phyloP scores from a whole-genome alignment of 371 early-diverging fungal species.

The Mortierella sp. region DNA sequence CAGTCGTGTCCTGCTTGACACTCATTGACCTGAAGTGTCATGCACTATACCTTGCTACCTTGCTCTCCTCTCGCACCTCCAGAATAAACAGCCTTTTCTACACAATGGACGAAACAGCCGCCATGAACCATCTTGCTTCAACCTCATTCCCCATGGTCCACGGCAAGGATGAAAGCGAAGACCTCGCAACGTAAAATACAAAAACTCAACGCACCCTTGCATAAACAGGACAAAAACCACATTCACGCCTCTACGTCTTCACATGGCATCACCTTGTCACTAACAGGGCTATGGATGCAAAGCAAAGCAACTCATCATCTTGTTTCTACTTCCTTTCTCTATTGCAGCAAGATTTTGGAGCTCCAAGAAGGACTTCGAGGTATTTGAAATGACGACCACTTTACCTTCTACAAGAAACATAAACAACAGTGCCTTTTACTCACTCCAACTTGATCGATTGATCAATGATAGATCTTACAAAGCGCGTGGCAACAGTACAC shows the following conservation, averaged over 20 bases:
- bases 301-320: slow-evolving; percentile 4
- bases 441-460: not conserved
- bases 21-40: not conserved
- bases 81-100: not conserved
- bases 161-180: slow-evolving; percentile 56
- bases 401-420: not conserved
- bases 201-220: not conserved
- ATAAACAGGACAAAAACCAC: slow-evolving; percentile 9
- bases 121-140: slow-evolving; percentile 42
- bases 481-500: slow-evolving; percentile 52
- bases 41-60: not conserved
- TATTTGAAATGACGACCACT: not conserved
- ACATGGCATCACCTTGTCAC: not conserved
- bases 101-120: slow-evolving; percentile 41
- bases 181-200: slow-evolving; percentile 32
- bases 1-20: not conserved
- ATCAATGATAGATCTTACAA: slow-evolving; percentile 37
- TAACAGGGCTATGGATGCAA: not conserved
- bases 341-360: slow-evolving; percentile 35
- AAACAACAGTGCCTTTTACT: not conserved
- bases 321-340: not conserved
- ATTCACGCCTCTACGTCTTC: not conserved
- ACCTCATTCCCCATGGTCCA: slow-evolving; percentile 46
- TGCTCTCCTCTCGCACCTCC: not conserved
- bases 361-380: slow-evolving; percentile 56